These are phyloP conservation scores for Cicer cuneatum DNA, from an alignment of 306 rosid species.

Conservation along the genomic window DNA sequence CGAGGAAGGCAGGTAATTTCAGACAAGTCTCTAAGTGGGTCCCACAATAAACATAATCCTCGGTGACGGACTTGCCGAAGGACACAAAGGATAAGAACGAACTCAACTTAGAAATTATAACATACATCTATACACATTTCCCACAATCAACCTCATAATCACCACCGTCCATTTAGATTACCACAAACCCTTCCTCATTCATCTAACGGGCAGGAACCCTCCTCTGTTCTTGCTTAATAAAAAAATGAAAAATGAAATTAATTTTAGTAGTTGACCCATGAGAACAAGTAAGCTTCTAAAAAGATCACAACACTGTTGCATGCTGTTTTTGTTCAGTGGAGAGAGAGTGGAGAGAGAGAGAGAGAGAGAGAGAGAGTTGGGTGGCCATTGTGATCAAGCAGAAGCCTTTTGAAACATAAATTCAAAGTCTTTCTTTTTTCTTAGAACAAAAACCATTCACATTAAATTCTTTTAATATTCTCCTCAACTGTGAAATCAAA, in stretches of 20 bases:
- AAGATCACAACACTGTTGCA: conserved; percentile 56
- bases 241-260: neutral
- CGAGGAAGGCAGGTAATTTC: conserved; percentile 47
- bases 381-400: conserved; percentile 51
- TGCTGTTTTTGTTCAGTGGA: conserved; percentile 41
- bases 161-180: neutral
- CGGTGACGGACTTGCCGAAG: conserved; percentile 71
- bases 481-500: conserved; percentile 11
- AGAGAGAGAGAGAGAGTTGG: conserved; percentile 44
- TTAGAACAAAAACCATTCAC: neutral
- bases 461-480: neutral
- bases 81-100: conserved; percentile 61
- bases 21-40: conserved; percentile 54
- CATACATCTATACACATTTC: neutral
- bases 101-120: neutral
- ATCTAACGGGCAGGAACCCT: conserved; percentile 12
- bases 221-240: neutral
- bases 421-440: conserved; percentile 7
- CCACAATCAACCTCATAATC: neutral
- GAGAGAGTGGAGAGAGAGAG: conserved; percentile 44
- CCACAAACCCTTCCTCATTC: fast-evolving
- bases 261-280: conserved; percentile 47
- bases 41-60: conserved; percentile 55
- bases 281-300: conserved; percentile 57
- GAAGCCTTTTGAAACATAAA: conserved; percentile 53